A percentile compares a stretch with the other conserved stretches of the same genome.
Evolutionary conservation across 768 basidiomycete species (phyloP).

Genomic region (Crepidotus variabilis): DNA sequence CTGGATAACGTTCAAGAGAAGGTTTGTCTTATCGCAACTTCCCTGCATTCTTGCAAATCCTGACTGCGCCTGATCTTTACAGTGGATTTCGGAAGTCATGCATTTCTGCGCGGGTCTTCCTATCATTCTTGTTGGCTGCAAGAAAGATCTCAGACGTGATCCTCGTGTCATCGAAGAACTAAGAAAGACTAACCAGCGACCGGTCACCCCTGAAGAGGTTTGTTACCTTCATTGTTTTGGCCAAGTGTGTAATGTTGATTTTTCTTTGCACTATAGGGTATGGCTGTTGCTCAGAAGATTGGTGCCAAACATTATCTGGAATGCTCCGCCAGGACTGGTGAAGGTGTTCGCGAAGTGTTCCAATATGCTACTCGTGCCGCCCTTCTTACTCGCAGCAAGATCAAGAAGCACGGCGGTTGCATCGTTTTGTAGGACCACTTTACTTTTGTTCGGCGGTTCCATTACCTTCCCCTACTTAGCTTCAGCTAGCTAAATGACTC

Average conservation of each 20-base stretch:
- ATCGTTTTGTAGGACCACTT: constrained; percentile 3
- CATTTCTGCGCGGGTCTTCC: constrained; percentile 95
- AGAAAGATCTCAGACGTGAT: constrained; percentile 97
- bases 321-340: constrained; percentile 94
- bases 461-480: not conserved
- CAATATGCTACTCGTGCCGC: constrained; percentile 95
- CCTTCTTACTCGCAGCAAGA: constrained; percentile 58
- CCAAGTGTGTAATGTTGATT: constrained; percentile 1
- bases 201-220: constrained; percentile 92
- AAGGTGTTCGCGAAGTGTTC: constrained; percentile 98
- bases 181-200: constrained; percentile 89
- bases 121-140: constrained; percentile 97
- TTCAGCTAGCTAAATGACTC: not conserved
- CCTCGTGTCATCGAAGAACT: constrained; percentile 91
- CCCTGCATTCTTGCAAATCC: not conserved
- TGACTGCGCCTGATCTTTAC: constrained; percentile 10
- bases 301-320: constrained; percentile 96
- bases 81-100: constrained; percentile 99
- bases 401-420: constrained; percentile 30
- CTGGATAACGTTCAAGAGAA: constrained; percentile 99
- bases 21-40: constrained; percentile 44
- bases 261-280: constrained; percentile 52
- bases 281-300: constrained; percentile 95
- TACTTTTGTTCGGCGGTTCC: not conserved
- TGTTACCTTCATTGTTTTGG: constrained; percentile 16